Percentiles rank a stretch among this genome's conserved stretches.
Evolutionary conservation across 768 basidiomycete species (phyloP).

Genomic region (Serendipita vermifera): DNA sequence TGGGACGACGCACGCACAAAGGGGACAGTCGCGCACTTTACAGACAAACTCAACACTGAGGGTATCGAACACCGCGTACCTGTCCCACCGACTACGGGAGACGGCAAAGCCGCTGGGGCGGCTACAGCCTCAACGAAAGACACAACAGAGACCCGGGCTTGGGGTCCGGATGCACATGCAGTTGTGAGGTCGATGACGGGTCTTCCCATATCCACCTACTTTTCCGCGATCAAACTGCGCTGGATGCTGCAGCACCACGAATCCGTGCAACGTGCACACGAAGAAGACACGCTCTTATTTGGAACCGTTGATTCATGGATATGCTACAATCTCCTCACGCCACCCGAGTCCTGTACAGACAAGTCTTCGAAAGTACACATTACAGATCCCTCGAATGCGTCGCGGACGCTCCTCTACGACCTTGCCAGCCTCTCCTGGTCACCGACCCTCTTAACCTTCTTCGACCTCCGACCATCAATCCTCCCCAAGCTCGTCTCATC

Average conservation of each 20-base stretch:
- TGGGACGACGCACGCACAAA: slow-evolving; percentile 96
- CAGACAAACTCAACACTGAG: slow-evolving; percentile 51
- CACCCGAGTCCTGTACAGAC: slow-evolving; percentile 63
- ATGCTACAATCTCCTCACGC: slow-evolving; percentile 35
- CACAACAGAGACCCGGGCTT: neutral
- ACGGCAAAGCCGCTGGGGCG: slow-evolving; percentile 11
- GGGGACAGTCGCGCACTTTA: slow-evolving; percentile 66
- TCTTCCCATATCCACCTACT: slow-evolving; percentile 92
- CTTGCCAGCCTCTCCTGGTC: slow-evolving; percentile 75
- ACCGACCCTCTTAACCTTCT: slow-evolving; percentile 69
- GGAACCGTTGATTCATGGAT: slow-evolving; percentile 98
- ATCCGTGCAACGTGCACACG: slow-evolving; percentile 64
- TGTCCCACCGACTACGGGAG: too few species aligned
- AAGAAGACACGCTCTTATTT: slow-evolving; percentile 68
- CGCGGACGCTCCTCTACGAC: slow-evolving; percentile 86
- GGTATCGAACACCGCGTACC: slow-evolving; percentile 70
- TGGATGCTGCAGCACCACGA: slow-evolving; percentile 91
- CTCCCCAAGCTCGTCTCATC: slow-evolving; percentile 83
- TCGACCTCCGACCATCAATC: slow-evolving; percentile 60
- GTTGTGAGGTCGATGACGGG: slow-evolving; percentile 48
- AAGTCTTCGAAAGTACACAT: slow-evolving; percentile 57
- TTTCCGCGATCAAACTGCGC: slow-evolving; percentile 88
- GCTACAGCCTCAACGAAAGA: slow-evolving; percentile 10
- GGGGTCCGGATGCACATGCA: neutral
- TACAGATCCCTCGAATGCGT: slow-evolving; percentile 90